Percentiles rank a stretch among this genome's conserved stretches.
Evolutionary conservation across 495 filamentous ascomycete species (phyloP).

Genomic region (Neurospora sp.): DNA sequence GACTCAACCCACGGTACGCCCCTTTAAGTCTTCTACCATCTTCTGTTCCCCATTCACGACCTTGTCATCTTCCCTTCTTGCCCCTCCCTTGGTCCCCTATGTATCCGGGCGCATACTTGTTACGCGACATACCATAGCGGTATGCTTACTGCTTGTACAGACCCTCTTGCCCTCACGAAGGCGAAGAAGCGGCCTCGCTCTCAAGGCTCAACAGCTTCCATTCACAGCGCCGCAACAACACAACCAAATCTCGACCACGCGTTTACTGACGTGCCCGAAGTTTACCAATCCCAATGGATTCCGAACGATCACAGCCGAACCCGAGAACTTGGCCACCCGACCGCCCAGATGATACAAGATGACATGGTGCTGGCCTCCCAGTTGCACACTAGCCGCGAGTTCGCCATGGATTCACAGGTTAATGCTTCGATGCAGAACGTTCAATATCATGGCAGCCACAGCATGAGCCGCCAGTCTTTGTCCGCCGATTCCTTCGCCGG

Average conservation of each 20-base stretch:
- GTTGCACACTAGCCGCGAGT: slow-evolving; percentile 42
- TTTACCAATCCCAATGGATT: slow-evolving; percentile 46
- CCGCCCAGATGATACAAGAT: slow-evolving; percentile 47
- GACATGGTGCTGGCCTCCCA: slow-evolving; percentile 56
- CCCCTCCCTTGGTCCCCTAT: neutral
- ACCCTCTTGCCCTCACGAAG: slow-evolving; percentile 23
- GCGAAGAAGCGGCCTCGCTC: slow-evolving; percentile 60
- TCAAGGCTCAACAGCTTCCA: slow-evolving; percentile 76
- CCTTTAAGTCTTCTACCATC: neutral
- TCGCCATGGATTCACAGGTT: slow-evolving; percentile 41
- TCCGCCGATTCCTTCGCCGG: slow-evolving; percentile 42
- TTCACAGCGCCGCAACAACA: slow-evolving; percentile 58
- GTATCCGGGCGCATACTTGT: neutral
- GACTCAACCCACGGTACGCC: slow-evolving; percentile 25
- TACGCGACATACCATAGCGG: neutral
- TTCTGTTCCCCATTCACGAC: neutral
- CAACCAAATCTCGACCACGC: slow-evolving; percentile 55
- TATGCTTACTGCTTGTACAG: slow-evolving; percentile 15
- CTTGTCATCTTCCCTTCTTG: neutral
- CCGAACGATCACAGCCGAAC: slow-evolving; percentile 38
- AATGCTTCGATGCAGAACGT: slow-evolving; percentile 40
- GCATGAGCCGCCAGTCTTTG: slow-evolving; percentile 43
- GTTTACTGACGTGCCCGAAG: slow-evolving; percentile 41
- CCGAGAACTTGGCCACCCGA: slow-evolving; percentile 24
- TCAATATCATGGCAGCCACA: slow-evolving; percentile 36